Conservation (phyloP, 306 rosid genomes). For the Gastrolobium bilobum region DNA sequence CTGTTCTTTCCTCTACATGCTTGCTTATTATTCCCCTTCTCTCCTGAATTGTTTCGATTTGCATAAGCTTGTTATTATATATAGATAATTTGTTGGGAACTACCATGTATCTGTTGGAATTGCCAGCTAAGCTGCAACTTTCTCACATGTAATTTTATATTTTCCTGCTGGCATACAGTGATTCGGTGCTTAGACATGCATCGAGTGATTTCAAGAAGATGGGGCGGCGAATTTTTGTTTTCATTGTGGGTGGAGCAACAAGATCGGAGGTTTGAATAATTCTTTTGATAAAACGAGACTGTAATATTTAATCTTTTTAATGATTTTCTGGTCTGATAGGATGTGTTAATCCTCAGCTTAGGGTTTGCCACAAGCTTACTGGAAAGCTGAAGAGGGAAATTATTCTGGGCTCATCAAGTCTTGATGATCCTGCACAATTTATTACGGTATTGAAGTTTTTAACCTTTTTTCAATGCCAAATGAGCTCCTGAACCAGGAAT, state of each 20-base stretch:
- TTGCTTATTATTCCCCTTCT: background rate
- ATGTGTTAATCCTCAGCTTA: constrained; percentile 69
- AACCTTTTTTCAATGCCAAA: constrained; percentile 10
- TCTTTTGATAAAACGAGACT: constrained; percentile 14
- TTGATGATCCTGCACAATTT: constrained; percentile 94
- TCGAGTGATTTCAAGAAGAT: constrained; percentile 92
- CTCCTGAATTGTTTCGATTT: constrained; percentile 13
- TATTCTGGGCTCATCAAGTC: constrained; percentile 87
- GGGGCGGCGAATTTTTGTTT: constrained; percentile 90
- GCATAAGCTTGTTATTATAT: constrained; percentile 29
- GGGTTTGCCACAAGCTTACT: constrained; percentile 96
- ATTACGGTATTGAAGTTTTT: constrained; percentile 67
- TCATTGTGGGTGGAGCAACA: constrained; percentile 95
- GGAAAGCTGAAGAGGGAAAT: constrained; percentile 86
- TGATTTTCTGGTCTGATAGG: constrained; percentile 18
- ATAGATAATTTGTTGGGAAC: constrained; percentile 4
- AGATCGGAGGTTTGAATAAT: constrained; percentile 83
- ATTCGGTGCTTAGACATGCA: constrained; percentile 84
- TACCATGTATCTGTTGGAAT: constrained; percentile 28
- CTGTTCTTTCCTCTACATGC: background rate
- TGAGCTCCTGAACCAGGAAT: constrained; percentile 27
- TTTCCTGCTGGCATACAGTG: constrained; percentile 58
- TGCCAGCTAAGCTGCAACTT: background rate
- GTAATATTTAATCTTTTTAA: background rate
- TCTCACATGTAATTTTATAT: constrained; percentile 29